Conservation (phyloP, 441 rosid species). For the Erysimum cheiri region DNA sequence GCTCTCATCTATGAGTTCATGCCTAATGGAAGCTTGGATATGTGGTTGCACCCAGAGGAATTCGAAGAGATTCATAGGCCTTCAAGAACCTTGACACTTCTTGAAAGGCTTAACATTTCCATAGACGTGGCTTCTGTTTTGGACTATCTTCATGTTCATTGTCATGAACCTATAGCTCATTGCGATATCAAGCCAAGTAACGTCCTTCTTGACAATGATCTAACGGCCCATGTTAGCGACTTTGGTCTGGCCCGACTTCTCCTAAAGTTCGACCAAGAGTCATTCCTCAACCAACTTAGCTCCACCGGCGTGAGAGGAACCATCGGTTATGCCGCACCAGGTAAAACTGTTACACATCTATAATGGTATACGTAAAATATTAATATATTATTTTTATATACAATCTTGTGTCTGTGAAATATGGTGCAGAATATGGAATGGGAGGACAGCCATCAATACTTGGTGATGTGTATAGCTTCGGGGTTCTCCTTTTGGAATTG, state of each 20-base stretch:
- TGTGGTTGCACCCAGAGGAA: too few species aligned
- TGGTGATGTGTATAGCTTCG: constrained; percentile 7
- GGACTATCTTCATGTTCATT: constrained; percentile 33
- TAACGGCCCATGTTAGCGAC: constrained; percentile 33
- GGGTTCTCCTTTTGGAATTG: background rate
- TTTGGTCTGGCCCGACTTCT: constrained; percentile 31
- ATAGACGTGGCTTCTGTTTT: constrained; percentile 39
- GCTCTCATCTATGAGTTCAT: too few species aligned
- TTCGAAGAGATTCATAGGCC: background rate
- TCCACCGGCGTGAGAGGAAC: background rate
- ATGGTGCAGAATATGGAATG: constrained; percentile 21
- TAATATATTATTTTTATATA: background rate
- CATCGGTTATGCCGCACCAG: constrained; percentile 29
- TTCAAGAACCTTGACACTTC: constrained; percentile 21
- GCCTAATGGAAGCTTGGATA: too few species aligned
- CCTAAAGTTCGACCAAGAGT: background rate
- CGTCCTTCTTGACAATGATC: constrained; percentile 27
- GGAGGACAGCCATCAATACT: constrained; percentile 14
- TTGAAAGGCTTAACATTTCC: constrained; percentile 29
- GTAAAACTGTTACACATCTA: constrained; percentile 2
- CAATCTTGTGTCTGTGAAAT: background rate
- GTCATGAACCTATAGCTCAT: constrained; percentile 18
- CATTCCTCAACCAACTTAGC: constrained; percentile 5
- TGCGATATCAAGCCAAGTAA: constrained; percentile 41
- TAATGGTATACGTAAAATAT: background rate